Conservation (phyloP, 768 basidiomycete genomes). For the Russula compacta region DNA sequence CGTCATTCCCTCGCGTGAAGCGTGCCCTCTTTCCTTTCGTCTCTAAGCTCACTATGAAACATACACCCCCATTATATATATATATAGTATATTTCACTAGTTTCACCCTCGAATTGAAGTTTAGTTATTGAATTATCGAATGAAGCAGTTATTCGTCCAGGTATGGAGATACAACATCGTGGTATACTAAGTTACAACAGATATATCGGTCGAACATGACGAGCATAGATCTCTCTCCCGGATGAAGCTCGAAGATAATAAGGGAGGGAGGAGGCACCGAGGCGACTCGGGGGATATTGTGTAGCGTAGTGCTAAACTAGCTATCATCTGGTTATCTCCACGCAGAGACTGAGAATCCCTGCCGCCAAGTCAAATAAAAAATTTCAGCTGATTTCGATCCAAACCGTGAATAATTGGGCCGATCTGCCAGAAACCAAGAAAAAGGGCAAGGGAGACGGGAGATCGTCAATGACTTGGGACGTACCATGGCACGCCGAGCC, state of each 20-base stretch:
- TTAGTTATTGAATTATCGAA: neutral
- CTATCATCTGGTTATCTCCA: neutral
- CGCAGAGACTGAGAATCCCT: neutral
- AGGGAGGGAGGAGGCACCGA: neutral
- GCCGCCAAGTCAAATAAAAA: neutral
- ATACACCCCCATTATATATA: no score
- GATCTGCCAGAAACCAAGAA: neutral
- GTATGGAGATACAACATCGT: neutral
- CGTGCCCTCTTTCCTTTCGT: no score
- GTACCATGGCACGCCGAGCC: neutral
- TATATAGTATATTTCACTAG: no score
- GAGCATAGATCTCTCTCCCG: neutral
- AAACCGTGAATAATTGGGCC: neutral
- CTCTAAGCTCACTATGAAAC: no score
- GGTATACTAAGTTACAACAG: neutral
- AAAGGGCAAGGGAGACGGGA: neutral
- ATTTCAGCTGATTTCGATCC: neutral
- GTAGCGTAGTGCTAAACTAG: neutral
- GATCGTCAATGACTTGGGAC: neutral
- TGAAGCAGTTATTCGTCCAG: neutral
- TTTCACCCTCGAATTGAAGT: neutral
- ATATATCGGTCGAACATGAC: neutral
- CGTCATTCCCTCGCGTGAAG: no score
- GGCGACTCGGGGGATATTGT: neutral
- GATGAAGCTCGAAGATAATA: neutral